Evolutionary conservation across 345 rosid species (phyloP).

Genomic region (Euphorbia peplus): DNA sequence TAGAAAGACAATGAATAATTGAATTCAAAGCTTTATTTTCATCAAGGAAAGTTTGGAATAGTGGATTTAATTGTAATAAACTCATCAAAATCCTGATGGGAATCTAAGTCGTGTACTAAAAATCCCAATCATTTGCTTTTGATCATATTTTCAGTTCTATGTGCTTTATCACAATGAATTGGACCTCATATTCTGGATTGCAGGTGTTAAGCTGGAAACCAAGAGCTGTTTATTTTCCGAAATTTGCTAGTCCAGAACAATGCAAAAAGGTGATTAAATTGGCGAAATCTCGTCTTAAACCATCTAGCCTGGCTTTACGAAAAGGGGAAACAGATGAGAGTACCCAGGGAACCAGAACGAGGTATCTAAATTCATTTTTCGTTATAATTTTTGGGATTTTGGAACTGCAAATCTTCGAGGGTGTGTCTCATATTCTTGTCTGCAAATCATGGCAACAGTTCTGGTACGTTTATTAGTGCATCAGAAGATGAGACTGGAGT

Average conservation of each 20-base stretch:
- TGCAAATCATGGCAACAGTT: slow-evolving; percentile 39
- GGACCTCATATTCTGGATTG: slow-evolving; percentile 7
- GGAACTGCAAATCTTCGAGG: not conserved
- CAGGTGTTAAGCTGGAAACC: slow-evolving; percentile 81
- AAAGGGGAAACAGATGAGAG: slow-evolving; percentile 68
- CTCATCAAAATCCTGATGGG: slow-evolving; percentile 1
- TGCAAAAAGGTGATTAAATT: slow-evolving; percentile 46
- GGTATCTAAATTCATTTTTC: slow-evolving; percentile 28
- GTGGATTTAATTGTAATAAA: not conserved
- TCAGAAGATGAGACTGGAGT: slow-evolving; percentile 60
- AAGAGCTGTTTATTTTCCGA: slow-evolving; percentile 66
- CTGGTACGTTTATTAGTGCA: slow-evolving; percentile 68
- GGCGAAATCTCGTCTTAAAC: slow-evolving; percentile 52
- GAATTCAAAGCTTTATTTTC: not conserved
- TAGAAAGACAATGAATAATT: not conserved
- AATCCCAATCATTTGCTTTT: not conserved
- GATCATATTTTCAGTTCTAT: not conserved
- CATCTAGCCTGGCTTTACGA: slow-evolving; percentile 63
- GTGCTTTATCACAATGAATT: not conserved
- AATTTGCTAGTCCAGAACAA: slow-evolving; percentile 61
- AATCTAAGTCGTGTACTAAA: not conserved
- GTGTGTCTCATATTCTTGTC: not conserved
- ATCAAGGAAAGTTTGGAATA: not conserved
- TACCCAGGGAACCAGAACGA: slow-evolving; percentile 69
- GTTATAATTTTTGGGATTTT: not conserved